Percentiles rank a stretch among this genome's conserved stretches.
These are phyloP conservation scores for Linnemannia exigua DNA, from an alignment of 192 early-diverging fungal species.

Conservation along the genomic window DNA sequence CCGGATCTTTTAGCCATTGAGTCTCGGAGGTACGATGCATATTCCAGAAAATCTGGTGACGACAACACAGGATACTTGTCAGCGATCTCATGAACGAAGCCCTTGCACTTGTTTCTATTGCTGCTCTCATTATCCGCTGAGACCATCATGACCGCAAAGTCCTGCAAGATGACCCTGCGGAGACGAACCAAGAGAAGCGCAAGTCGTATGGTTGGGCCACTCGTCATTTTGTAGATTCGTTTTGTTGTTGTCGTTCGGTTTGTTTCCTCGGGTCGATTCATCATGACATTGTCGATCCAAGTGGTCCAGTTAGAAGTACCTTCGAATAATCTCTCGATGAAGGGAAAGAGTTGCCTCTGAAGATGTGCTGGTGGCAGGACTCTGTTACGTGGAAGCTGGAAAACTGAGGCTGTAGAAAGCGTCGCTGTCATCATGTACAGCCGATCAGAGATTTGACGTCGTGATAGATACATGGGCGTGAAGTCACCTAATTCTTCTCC, in stretches of 20 bases:
- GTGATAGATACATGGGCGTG: neutral
- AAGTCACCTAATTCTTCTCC: neutral
- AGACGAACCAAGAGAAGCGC: slow-evolving; percentile 6
- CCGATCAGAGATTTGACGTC: neutral
- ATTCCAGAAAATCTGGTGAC: too few species aligned
- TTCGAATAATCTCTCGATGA: neutral
- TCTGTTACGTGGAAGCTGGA: slow-evolving; percentile 14
- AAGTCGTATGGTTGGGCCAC: neutral
- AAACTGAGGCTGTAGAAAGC: neutral
- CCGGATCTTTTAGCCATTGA: too few species aligned
- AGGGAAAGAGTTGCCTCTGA: slow-evolving; percentile 10
- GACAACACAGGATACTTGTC: too few species aligned
- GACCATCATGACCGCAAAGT: slow-evolving; percentile 3
- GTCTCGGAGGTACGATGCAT: too few species aligned
- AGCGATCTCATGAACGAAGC: too few species aligned
- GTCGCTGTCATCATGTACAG: neutral
- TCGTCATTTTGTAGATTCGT: neutral
- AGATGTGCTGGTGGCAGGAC: slow-evolving; percentile 9
- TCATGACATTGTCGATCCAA: slow-evolving; percentile 8
- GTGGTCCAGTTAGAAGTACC: neutral
- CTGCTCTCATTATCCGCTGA: too few species aligned
- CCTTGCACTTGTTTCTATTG: too few species aligned
- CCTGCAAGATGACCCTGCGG: slow-evolving; percentile 21
- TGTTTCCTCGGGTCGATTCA: neutral
- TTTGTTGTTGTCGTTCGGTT: neutral